Conservation (phyloP, 1,284 basidiomycete genomes). For the Albatrellus sp. region DNA sequence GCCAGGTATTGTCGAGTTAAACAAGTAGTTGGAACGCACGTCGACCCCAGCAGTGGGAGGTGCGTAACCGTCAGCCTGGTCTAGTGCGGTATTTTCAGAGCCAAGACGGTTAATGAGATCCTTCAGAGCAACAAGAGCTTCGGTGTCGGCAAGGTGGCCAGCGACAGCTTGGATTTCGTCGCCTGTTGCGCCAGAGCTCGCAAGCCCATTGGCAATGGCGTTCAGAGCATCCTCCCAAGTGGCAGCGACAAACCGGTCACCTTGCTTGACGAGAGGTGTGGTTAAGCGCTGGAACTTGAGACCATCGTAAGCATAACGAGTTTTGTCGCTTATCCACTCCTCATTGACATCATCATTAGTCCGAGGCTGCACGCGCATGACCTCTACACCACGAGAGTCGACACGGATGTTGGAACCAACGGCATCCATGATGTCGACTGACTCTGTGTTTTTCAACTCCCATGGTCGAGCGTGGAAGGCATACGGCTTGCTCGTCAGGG, state of each 20-base stretch:
- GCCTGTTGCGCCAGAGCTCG: slow-evolving; percentile 73
- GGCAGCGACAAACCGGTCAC: slow-evolving; percentile 85
- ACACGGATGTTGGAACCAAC: slow-evolving; percentile 96
- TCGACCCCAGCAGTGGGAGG: slow-evolving; percentile 77
- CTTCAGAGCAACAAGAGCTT: slow-evolving; percentile 88
- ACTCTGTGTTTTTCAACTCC: slow-evolving; percentile 99
- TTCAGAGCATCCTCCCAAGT: slow-evolving; percentile 89
- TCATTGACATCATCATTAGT: slow-evolving; percentile 99
- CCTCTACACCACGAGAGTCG: slow-evolving; percentile 90
- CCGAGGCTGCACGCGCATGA: slow-evolving; percentile 95
- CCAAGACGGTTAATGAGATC: slow-evolving; percentile 91
- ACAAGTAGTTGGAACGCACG: slow-evolving; percentile 92
- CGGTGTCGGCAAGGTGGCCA: slow-evolving; percentile 88
- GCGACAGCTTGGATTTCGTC: slow-evolving; percentile 95
- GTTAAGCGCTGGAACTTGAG: slow-evolving; percentile 94
- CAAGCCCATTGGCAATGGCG: slow-evolving; percentile 72
- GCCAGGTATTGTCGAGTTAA: slow-evolving; percentile 91
- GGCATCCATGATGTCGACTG: slow-evolving; percentile 96
- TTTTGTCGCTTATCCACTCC: slow-evolving; percentile 99
- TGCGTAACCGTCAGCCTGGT: slow-evolving; percentile 57
- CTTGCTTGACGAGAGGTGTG: slow-evolving; percentile 82
- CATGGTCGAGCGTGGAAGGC: slow-evolving; percentile 95
- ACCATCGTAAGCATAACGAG: slow-evolving; percentile 93
- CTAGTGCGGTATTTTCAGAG: slow-evolving; percentile 87
- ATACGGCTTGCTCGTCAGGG: slow-evolving; percentile 96